A percentile compares a stretch with the other conserved stretches of the same genome.
Conservation (phyloP, 805 yeast genomes). For the Priceomyces carsonii region DNA sequence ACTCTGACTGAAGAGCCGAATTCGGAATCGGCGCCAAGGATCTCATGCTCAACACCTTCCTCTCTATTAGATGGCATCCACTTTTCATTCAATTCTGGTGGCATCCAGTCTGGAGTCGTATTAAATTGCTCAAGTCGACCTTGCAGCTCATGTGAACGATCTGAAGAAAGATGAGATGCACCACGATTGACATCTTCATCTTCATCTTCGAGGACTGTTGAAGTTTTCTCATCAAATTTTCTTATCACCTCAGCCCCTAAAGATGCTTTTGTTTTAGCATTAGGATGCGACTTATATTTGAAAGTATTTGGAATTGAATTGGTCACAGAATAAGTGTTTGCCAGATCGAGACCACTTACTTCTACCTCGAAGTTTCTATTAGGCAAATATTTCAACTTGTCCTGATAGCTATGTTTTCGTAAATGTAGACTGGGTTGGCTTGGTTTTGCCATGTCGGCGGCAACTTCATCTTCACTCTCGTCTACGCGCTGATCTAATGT, state of each 20-base stretch:
- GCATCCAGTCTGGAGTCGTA: slow-evolving; percentile 46
- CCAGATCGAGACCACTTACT: slow-evolving; percentile 10
- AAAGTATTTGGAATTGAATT: slow-evolving; percentile 44
- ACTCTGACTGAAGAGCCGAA: slow-evolving; percentile 21
- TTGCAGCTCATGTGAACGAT: slow-evolving; percentile 26
- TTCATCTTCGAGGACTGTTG: neutral
- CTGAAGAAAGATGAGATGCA: slow-evolving; percentile 15
- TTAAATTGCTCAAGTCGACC: slow-evolving; percentile 7
- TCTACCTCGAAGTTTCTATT: slow-evolving; percentile 31
- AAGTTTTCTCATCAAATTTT: neutral
- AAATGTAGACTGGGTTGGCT: slow-evolving; percentile 1
- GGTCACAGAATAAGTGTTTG: slow-evolving; percentile 12
- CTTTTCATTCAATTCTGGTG: slow-evolving; percentile 34
- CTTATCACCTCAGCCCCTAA: slow-evolving; percentile 18
- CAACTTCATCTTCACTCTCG: too few species aligned
- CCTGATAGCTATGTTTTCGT: slow-evolving; percentile 22
- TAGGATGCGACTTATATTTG: slow-evolving; percentile 46
- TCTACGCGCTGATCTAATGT: neutral
- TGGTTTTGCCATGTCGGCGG: neutral
- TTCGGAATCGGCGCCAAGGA: slow-evolving; percentile 1
- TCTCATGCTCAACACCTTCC: slow-evolving; percentile 6
- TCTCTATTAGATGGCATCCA: slow-evolving; percentile 23
- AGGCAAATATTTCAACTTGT: slow-evolving; percentile 33
- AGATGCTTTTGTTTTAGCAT: slow-evolving; percentile 39
- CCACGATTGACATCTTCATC: slow-evolving; percentile 6